These are phyloP conservation scores for Pichia eremophila DNA, from an alignment of 805 yeast species.

Conservation along the genomic window DNA sequence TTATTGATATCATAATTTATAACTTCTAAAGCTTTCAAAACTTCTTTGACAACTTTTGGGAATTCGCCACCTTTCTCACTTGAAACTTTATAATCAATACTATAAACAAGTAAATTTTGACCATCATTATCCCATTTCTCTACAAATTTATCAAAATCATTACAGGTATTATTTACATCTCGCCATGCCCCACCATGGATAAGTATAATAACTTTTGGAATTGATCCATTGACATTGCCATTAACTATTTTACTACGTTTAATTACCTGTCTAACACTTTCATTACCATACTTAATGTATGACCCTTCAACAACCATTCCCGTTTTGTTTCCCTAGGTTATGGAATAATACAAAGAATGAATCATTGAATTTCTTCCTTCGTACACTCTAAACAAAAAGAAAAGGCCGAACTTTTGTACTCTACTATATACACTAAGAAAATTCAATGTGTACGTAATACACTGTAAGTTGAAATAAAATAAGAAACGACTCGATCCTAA, in stretches of 20 bases:
- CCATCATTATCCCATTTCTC: slow-evolving; percentile 9
- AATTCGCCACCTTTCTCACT: slow-evolving; percentile 42
- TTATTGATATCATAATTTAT: slow-evolving; percentile 16
- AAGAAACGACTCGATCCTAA: too few relatives aligned
- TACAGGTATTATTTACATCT: slow-evolving; percentile 51
- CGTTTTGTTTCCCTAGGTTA: too few relatives aligned
- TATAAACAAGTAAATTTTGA: slow-evolving; percentile 17
- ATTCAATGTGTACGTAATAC: too few relatives aligned
- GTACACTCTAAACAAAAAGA: too few relatives aligned
- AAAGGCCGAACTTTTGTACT: too few relatives aligned
- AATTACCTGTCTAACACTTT: slow-evolving; percentile 3
- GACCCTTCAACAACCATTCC: background rate
- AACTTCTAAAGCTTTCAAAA: slow-evolving; percentile 31
- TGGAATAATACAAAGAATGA: too few relatives aligned
- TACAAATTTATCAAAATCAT: slow-evolving; percentile 36
- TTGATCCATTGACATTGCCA: background rate
- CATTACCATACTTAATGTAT: slow-evolving; percentile 3
- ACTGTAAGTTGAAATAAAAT: too few relatives aligned
- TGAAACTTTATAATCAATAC: slow-evolving; percentile 58
- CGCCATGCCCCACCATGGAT: slow-evolving; percentile 91
- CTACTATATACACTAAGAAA: too few relatives aligned
- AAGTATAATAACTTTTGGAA: background rate
- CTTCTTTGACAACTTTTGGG: slow-evolving; percentile 55
- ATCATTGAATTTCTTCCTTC: too few relatives aligned
- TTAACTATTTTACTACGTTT: background rate